A percentile compares a stretch with the other conserved stretches of the same genome.
These are phyloP conservation scores for Teratosphaeria viscida DNA, from an alignment of 2,329 filamentous ascomycete genomes.

Conservation along the genomic window DNA sequence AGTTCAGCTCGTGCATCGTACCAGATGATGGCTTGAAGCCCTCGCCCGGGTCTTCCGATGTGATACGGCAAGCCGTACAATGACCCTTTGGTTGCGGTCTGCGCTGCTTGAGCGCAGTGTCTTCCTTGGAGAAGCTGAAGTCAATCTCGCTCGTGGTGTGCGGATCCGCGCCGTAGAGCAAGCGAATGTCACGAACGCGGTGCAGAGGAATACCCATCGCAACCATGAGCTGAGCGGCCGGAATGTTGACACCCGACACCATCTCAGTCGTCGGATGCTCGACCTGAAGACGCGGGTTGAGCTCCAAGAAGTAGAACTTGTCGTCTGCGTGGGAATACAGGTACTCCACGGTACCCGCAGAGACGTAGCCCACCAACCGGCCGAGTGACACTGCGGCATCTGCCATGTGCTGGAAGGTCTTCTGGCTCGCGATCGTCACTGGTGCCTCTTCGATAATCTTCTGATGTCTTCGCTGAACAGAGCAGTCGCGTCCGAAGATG, in stretches of 20 bases:
- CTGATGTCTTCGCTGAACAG: conserved; percentile 94
- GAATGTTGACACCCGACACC: conserved; percentile 95
- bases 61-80: conserved; percentile 97
- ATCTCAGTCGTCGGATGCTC: conserved; percentile 99
- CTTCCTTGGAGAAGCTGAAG: conserved; percentile 86
- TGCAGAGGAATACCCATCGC: conserved; percentile 97
- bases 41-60: conserved; percentile 95
- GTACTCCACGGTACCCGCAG: conserved; percentile 96
- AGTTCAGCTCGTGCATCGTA: conserved; percentile 98
- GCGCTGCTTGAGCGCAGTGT: conserved; percentile 73
- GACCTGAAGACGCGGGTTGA: conserved; percentile 98
- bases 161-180: conserved; percentile 91
- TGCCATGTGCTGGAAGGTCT: conserved; percentile 94
- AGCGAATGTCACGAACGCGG: conserved; percentile 87
- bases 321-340: conserved; percentile 96
- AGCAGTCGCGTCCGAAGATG: conserved; percentile 96
- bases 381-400: conserved; percentile 89
- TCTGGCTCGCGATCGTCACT: conserved; percentile 83
- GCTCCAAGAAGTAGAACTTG: conserved; percentile 98
- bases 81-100: conserved; percentile 90
- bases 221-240: conserved; percentile 93
- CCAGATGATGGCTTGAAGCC: conserved; percentile 99
- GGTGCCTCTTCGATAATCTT: conserved; percentile 99
- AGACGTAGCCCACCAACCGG: conserved; percentile 92
- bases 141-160: conserved; percentile 80